Evolutionary conservation across 805 yeast species (phyloP).

Genomic region (Candida railenensis): DNA sequence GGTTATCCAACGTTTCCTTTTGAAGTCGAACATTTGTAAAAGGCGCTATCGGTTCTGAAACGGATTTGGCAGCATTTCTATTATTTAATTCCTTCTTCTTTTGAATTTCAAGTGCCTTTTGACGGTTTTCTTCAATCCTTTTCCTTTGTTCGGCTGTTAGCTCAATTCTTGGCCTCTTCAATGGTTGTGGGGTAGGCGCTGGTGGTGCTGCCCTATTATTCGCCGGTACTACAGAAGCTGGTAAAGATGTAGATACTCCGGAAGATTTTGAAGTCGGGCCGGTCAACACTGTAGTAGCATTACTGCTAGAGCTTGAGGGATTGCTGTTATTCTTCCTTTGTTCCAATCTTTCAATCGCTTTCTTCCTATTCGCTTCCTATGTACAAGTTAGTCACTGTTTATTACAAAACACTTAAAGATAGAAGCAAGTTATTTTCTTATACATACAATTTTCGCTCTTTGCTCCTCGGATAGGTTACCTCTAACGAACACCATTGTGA

Average conservation of each 20-base stretch:
- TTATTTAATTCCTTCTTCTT: conserved; percentile 31
- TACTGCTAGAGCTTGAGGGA: conserved; percentile 4
- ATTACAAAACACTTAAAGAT: too few relatives aligned
- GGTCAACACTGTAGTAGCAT: background rate
- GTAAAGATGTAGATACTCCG: conserved; percentile 4
- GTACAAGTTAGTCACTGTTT: conserved; percentile 2
- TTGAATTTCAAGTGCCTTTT: conserved; percentile 49
- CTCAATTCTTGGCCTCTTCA: conserved; percentile 22
- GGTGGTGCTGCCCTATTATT: background rate
- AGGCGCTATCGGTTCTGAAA: background rate
- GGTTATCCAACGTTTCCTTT: conserved; percentile 1
- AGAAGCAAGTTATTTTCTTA: too few relatives aligned
- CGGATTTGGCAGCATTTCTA: conserved; percentile 32
- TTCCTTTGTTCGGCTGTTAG: conserved; percentile 50
- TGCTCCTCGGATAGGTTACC: conserved; percentile 35
- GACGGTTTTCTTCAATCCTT: conserved; percentile 52
- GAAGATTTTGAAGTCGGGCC: background rate
- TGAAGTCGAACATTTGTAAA: conserved; percentile 5
- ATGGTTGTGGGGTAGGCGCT: conserved; percentile 7
- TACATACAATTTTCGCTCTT: conserved; percentile 34
- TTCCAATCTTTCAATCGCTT: conserved; percentile 59
- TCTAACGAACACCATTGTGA: conserved; percentile 19
- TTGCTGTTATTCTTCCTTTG: conserved; percentile 30
- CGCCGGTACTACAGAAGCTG: background rate
- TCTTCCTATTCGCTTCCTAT: conserved; percentile 63